Conservation (phyloP, 495 filamentous ascomycete species). For the Xylaria flabelliformis region DNA sequence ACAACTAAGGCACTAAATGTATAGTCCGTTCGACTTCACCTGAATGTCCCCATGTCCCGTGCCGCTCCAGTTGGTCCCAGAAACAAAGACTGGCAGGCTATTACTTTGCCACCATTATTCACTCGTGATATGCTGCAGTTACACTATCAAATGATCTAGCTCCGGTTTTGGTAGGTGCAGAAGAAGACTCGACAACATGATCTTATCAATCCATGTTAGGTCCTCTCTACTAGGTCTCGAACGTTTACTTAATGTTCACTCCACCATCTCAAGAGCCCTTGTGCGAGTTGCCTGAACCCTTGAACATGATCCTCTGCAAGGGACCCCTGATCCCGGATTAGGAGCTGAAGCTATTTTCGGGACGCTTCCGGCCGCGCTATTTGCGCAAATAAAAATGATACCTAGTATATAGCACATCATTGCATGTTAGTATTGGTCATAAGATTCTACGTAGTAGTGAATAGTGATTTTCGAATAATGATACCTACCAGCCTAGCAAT, state of each 20-base stretch:
- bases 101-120: background rate
- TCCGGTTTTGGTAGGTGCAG: background rate
- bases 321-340: constrained; percentile 5
- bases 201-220: background rate
- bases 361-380: constrained; percentile 1
- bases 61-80: background rate
- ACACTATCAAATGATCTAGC: background rate
- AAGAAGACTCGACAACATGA: background rate
- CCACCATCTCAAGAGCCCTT: constrained; percentile 1
- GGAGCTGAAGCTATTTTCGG: constrained; percentile 26
- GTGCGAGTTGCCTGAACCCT: constrained; percentile 7
- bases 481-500: background rate
- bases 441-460: background rate
- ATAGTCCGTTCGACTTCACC: background rate
- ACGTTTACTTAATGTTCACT: background rate
- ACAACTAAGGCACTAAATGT: background rate
- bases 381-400: background rate
- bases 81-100: background rate
- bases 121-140: background rate
- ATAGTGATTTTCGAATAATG: background rate
- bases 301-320: constrained; percentile 16
- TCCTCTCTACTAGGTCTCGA: no score
- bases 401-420: background rate
- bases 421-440: constrained; percentile 6
- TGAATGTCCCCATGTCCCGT: background rate